Percentiles rank a stretch among this genome's conserved stretches.
Conservation (phyloP, 352 stramenopile genomes). For the Salisapilia sapeloensis region DNA sequence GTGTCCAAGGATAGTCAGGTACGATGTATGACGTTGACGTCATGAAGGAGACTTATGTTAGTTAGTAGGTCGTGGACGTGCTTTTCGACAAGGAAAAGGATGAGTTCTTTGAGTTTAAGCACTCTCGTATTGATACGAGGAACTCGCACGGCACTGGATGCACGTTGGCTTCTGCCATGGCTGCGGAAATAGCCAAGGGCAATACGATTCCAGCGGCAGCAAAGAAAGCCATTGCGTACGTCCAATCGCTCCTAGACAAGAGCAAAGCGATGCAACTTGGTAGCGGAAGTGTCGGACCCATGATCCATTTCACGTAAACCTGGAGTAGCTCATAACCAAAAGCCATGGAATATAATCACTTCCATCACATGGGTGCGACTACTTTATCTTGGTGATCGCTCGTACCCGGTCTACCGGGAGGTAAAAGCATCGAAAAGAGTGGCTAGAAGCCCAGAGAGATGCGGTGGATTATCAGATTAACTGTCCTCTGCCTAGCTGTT, state of each 20-base stretch:
- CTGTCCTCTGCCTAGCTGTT: no score
- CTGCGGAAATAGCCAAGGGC: slow-evolving; percentile 58
- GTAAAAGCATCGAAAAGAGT: no score
- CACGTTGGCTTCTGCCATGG: slow-evolving; percentile 86
- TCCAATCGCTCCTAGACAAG: slow-evolving; percentile 16
- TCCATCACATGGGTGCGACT: no score
- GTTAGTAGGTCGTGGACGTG: slow-evolving; percentile 10
- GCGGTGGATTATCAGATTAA: no score
- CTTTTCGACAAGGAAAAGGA: slow-evolving; percentile 9
- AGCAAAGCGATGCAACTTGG: slow-evolving; percentile 17
- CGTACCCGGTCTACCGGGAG: no score
- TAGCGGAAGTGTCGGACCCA: slow-evolving; percentile 14
- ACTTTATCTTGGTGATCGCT: no score
- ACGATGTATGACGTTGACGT: slow-evolving; percentile 2
- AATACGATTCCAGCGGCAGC: slow-evolving; percentile 17
- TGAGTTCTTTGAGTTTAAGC: slow-evolving; percentile 14
- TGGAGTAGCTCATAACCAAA: no score
- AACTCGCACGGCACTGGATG: slow-evolving; percentile 83
- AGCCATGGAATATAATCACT: no score
- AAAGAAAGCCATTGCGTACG: slow-evolving; percentile 15
- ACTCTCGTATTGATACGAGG: slow-evolving; percentile 14
- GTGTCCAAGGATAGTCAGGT: no score
- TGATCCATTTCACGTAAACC: slow-evolving; percentile 23
- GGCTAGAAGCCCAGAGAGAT: no score
- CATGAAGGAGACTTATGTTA: slow-evolving; percentile 4